Conservation (phyloP, 1,284 basidiomycete species). For the Volvariella volvacea region DNA sequence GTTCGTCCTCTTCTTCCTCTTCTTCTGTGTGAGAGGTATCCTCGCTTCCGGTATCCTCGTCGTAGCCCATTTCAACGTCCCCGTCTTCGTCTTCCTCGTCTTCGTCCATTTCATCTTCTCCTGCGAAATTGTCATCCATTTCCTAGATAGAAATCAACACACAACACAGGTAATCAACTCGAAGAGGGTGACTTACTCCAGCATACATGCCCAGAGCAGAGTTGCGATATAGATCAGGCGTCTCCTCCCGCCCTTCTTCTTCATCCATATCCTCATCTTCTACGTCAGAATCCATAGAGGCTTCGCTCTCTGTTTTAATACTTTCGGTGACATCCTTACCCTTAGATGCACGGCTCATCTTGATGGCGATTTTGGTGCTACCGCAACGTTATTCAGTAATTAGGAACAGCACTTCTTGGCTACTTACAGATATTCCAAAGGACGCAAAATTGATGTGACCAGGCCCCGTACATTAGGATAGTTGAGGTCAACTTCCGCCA, state of each 20-base stretch:
- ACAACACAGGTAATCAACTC: conserved; percentile 6
- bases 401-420: conserved; percentile 6
- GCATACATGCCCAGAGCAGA: conserved; percentile 95
- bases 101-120: conserved; percentile 78
- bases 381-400: conserved; percentile 8
- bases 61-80: conserved; percentile 85
- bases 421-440: conserved; percentile 84
- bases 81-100: conserved; percentile 76
- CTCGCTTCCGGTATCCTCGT: conserved; percentile 74
- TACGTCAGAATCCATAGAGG: conserved; percentile 53
- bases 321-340: conserved; percentile 48
- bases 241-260: conserved; percentile 63
- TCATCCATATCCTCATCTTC: conserved; percentile 63
- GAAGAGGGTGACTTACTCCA: conserved; percentile 61
- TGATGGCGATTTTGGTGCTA: conserved; percentile 93
- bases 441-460: conserved; percentile 81
- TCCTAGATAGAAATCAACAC: conserved; percentile 41
- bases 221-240: conserved; percentile 93
- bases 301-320: conserved; percentile 47
- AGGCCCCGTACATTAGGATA: conserved; percentile 88
- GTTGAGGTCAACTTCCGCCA: conserved; percentile 93
- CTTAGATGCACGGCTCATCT: conserved; percentile 86
- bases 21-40: conserved; percentile 70
- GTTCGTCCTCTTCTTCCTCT: conserved; percentile 56
- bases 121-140: conserved; percentile 75